Evolutionary conservation across 108 stramenopile genomes (phyloP).

Genomic region (Fistulifera solaris): DNA sequence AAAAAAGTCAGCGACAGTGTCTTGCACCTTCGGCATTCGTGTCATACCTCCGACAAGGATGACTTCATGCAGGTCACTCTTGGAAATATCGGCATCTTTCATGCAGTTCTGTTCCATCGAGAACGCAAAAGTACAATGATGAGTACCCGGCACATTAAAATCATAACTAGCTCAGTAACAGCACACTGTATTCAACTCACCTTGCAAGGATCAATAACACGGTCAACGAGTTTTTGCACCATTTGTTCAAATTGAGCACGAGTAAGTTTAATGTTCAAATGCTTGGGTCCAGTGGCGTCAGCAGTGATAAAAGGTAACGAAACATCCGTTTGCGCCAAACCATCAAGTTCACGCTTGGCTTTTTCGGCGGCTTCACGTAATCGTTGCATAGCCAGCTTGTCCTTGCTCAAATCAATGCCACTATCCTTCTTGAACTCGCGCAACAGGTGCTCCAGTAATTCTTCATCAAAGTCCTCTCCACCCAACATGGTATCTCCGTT

Average conservation of each 20-base stretch:
- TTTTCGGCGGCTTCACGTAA: slow-evolving; percentile 98
- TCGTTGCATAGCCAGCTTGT: slow-evolving; percentile 97
- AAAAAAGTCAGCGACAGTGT: slow-evolving; percentile 96
- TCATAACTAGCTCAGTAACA: background rate
- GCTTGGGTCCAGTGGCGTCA: slow-evolving; percentile 97
- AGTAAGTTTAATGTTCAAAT: slow-evolving; percentile 91
- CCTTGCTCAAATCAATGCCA: slow-evolving; percentile 82
- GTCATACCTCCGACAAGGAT: slow-evolving; percentile 99
- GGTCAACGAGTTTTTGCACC: slow-evolving; percentile 84
- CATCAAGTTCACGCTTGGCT: slow-evolving; percentile 99
- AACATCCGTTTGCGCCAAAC: slow-evolving; percentile 97
- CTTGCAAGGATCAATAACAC: slow-evolving; percentile 96
- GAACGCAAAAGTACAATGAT: slow-evolving; percentile 1
- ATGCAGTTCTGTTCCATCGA: slow-evolving; percentile 58
- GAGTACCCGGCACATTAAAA: background rate
- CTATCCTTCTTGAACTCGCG: slow-evolving; percentile 93
- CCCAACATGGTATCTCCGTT: slow-evolving; percentile 99
- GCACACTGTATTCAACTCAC: too few species aligned
- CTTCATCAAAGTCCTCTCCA: slow-evolving; percentile 99
- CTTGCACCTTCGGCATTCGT: slow-evolving; percentile 99
- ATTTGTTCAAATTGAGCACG: slow-evolving; percentile 95
- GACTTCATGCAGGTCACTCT: slow-evolving; percentile 93
- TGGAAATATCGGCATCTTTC: slow-evolving; percentile 90
- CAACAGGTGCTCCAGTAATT: slow-evolving; percentile 84
- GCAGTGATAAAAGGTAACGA: slow-evolving; percentile 99